phyloP scores from a whole-genome alignment of 805 yeast species.

The Henningerozyma blattae region DNA sequence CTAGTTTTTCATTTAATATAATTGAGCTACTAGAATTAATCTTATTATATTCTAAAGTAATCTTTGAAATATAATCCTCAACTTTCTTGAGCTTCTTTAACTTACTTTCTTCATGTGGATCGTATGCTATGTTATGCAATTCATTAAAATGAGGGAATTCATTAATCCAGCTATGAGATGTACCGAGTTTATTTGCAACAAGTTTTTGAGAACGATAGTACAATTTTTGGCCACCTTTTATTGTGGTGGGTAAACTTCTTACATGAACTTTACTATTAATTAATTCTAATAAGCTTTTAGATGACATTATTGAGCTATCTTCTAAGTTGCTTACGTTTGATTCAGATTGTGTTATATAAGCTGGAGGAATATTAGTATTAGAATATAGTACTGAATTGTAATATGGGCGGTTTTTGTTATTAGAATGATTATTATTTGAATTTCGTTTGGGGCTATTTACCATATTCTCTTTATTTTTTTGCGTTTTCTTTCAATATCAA shows the following conservation, averaged over 20 bases:
- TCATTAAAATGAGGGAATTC: conserved; percentile 10
- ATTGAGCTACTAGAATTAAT: conserved; percentile 3
- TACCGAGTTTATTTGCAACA: conserved; percentile 2
- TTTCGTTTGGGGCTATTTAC: too few species aligned
- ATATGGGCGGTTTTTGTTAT: too few species aligned
- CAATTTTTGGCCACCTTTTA: conserved; percentile 1
- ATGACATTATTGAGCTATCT: too few species aligned
- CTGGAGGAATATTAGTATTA: too few species aligned
- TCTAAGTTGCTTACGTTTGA: too few species aligned
- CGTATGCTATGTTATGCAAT: conserved; percentile 5
- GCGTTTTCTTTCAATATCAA: too few species aligned
- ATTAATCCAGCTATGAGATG: conserved; percentile 10
- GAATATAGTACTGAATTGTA: too few species aligned
- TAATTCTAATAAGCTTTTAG: not conserved
- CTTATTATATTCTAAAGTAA: conserved; percentile 1
- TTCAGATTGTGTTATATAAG: too few species aligned
- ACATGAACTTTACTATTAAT: not conserved
- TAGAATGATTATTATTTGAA: too few species aligned
- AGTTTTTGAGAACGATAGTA: not conserved
- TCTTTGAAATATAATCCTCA: conserved; percentile 5
- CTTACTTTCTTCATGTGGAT: not conserved
- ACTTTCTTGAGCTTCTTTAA: not conserved
- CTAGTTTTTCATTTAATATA: conserved; percentile 3
- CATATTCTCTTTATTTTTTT: too few species aligned
- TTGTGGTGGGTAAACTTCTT: conserved; percentile 1